Evolutionary conservation across 257 asterid genomes (phyloP), one percentile per base, ranked within the genome.

Genomic region (Gynochthodes officinalis): DNA sequence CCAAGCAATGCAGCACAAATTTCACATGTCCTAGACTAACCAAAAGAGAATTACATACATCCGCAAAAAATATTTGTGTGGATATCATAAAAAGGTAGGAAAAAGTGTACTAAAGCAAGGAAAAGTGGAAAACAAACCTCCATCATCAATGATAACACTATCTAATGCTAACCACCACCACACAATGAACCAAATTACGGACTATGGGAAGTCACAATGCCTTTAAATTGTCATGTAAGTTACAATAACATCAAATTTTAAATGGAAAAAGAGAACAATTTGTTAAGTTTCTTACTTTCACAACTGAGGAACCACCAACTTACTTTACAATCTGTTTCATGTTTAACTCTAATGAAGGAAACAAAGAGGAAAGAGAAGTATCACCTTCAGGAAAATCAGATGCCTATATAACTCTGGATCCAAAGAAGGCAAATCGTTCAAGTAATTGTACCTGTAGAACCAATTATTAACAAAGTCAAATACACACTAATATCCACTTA

Each of bases 401-500:
- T 95, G 99, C 75, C 96, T 96, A 79, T 95, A 95, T 76, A 95
- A 79, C 80, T 95, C 99, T 9, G 92, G 97, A 80, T 95, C 99
- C 92, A 95, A 82, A 71, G 99, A 95, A 76, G 99, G 99, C 57
- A 95, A 82, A 84, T 95, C 99, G 66, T 95, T 95, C 90, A 95
- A 85, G 81, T 95, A 95, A 81, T 92, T 95, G 84, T 87, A 69
- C 92, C 99, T 94, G 83, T 77, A 83, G 77, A 71, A 52, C 80
- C 14, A 77, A 71, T 53, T 35, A 73, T 14, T 60, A 75, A 81
- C 39, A 35, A 42, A 32, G 60, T 69, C 68, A 16, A 54, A 49
- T 15, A 46, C 35, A 73, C 66, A 78, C 64, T 21, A 16, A 18
- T 32, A 27, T 18, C 19, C 65, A 27, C 25, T n/a, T 25, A 43